Base-by-base conservation (phyloP, 2,329 filamentous ascomycete species). In the Dothideomycetes sp. region DNA sequence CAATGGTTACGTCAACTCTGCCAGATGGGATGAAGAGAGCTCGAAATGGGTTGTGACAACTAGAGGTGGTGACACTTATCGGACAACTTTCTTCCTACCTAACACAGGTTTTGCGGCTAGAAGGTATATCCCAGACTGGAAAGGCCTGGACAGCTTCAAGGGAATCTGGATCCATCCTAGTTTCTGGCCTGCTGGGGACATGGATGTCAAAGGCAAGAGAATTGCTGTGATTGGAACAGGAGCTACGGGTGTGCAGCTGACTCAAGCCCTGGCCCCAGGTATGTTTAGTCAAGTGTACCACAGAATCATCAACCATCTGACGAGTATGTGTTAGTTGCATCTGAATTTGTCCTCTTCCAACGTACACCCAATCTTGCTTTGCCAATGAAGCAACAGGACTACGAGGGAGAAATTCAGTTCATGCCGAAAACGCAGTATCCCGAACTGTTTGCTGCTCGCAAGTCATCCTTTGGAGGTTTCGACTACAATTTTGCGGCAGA, bases 281-380 rank as follows among this genome's bases (percentile, higher is more conserved):
- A n/a, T n/a, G n/a, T n/a, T n/a, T n/a, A 10, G 74, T 69, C 0
- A 67, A 67, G 51, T n/a, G n/a, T n/a, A n/a, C n/a, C n/a, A n/a
- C n/a, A n/a, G n/a, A n/a, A n/a, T n/a, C n/a, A n/a, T n/a, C n/a
- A n/a, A n/a, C n/a, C n/a, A n/a, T n/a, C n/a, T n/a, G n/a, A n/a
- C n/a, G n/a, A n/a, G n/a, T n/a, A n/a, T n/a, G n/a, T n/a, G n/a
- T n/a, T n/a, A n/a, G n/a, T n/a, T n/a, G n/a, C n/a, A n/a, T n/a
- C n/a, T n/a, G 73, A 70, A 1, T 48, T 83, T 1, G 67, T 62
- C 3, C 73, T 83, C 24, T 81, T 82, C 55, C 77, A 82, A 50
- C 69, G 80, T 3, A 82, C 77, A 1, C 79, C 80, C 0, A 83
- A 82, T 44, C 61, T 80, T 5, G 75, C 74, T 0, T 50, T 82